phyloP scores from a whole-genome alignment of 108 stramenopile species.

The Cyclotella sp. region DNA sequence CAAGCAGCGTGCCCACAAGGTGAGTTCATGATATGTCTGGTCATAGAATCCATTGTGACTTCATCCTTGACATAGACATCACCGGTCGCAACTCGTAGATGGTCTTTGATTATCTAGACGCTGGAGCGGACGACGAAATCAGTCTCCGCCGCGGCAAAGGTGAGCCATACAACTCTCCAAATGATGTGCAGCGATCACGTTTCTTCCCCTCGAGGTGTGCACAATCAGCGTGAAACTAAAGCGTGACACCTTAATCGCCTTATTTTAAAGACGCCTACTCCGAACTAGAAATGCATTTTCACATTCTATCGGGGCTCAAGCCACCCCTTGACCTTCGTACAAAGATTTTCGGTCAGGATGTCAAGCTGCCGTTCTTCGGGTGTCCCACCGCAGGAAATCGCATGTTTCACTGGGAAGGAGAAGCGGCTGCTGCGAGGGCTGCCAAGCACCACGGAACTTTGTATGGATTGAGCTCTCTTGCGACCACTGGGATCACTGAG shows the following conservation, averaged over 20 bases:
- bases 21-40: conserved; percentile 34
- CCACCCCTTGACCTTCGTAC: conserved; percentile 88
- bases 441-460: conserved; percentile 86
- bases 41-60: not conserved
- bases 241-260: not conserved
- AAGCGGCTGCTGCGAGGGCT: conserved; percentile 89
- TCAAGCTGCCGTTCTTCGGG: conserved; percentile 88
- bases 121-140: conserved; percentile 93
- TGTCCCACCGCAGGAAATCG: conserved; percentile 93
- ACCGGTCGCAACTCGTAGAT: conserved; percentile 54
- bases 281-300: conserved; percentile 92
- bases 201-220: too few species aligned
- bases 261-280: conserved; percentile 81
- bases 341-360: conserved; percentile 85
- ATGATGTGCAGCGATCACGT: too few species aligned
- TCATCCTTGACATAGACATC: not conserved
- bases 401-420: conserved; percentile 95
- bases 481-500: conserved; percentile 87
- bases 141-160: conserved; percentile 78
- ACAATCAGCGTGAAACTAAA: not conserved
- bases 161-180: not conserved
- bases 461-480: conserved; percentile 87
- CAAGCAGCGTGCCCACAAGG: conserved; percentile 90
- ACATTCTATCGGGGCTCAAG: conserved; percentile 88
- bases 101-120: conserved; percentile 94